Evolutionary conservation across 176 grass and related monocot species (phyloP), one percentile per base, ranked within the genome.

Genomic region (Bonia amplexicaulis): DNA sequence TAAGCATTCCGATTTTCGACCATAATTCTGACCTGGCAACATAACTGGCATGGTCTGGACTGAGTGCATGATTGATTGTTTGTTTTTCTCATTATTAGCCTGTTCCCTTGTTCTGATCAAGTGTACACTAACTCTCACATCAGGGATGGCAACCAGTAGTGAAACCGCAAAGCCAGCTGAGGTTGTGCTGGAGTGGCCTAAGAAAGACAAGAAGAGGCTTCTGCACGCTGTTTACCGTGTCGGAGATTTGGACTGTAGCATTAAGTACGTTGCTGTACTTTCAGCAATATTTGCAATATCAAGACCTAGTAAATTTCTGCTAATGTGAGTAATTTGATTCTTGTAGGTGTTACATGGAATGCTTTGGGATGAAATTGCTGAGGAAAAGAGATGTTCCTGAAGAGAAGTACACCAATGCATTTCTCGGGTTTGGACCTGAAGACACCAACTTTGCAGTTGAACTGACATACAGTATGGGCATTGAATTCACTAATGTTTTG

Each of bases 171-270:
- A 97, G 85, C 61, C 80, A n/a, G 80, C 70, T 40, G 95, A 94
- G 92, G 86, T 69, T 78, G 80, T 87, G 29, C 66, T 96, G 52
- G 93, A 94, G 70, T 99, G 96, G 96, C 73, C 67, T 73, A 89
- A 96, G 66, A 88, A 98, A 79, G 96, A 96, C 90, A 95, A 90
- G 65, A 92, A 85, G 69, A 88, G 86, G 64, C 74, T 99, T 68
- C 80, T 99, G 68, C 96, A 99, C 69, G 93, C 91, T 31, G 96
- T 99, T 85, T 99, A 92, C 75, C 93, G 91, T 90, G 96, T 99
- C 31, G 96, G 93, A n/a, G 81, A 99, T 87, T 78, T 99, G 74
- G 96, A 99, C 58, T 61, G 78, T 22, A 94, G 93, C 20, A 99
- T 96, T 66, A 92, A 94, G 96, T 99, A 89, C 71, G 76, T 23